Evolutionary conservation across 768 basidiomycete species (phyloP), one percentile per base, ranked within the genome.

Genomic region (Lepiota venenata): DNA sequence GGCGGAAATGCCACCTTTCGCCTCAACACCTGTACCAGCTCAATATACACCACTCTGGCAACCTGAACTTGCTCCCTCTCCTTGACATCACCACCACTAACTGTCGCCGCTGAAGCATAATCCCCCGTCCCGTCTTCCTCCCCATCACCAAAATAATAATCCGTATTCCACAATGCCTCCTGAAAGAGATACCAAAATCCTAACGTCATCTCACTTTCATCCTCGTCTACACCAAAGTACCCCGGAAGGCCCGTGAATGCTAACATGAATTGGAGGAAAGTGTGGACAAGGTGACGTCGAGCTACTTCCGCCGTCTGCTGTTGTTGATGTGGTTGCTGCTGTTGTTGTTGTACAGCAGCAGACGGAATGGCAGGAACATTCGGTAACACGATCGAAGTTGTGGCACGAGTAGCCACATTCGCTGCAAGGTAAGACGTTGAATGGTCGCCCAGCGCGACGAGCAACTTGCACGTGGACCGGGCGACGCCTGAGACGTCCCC

Each of bases 101-200:
- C 62, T 10, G 64, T 63, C 7, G 50, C 39, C 22, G 63, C 58
- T 20, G 58, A 51, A 32, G 32, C 32, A 32, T 32, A 32, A 21
- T 61, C 57, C 62, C 73, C 66, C 59, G 69, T 65, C n/a, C 63
- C 69, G 15, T 65, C 72, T 27, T 75, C 63, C 55, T 69, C 67
- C 38, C 58, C 57, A 8, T 66, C 63, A 10, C 65, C 58, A 25
- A 72, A 59, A 47, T 80, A 80, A 53, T 75, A 84, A 49, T 87
- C 84, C 11, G 77, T 77, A 35, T 72, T 77, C 90, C 90, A 93
- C 21, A 93, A 66, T 1, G 91, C 83, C 64, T 98, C 94, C 67
- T 96, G 93, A 53, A 96, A 80, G 38, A 91, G 72, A 58, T 92
- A 95, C 88, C 95, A 96, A 62, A 95, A 95, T 1, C 83, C 83